Evolutionary conservation across 495 filamentous ascomycete genomes (phyloP).

Genomic region (Talaromyces borbonicus): DNA sequence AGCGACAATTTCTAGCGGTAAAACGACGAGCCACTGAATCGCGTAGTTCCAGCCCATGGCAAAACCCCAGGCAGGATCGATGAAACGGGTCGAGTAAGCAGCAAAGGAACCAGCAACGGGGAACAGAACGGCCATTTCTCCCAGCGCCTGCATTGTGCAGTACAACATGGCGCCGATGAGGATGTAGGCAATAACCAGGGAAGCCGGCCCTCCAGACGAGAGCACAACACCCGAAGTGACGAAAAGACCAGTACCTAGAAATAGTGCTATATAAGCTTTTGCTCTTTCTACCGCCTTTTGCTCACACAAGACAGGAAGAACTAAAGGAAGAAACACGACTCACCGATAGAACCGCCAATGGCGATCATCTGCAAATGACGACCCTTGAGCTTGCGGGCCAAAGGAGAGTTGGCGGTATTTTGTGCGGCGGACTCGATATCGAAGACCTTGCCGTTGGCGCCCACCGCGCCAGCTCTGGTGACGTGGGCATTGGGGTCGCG

Average conservation of each 20-base stretch:
- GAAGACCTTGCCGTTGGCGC: slow-evolving; percentile 54
- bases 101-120: slow-evolving; percentile 91
- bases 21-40: slow-evolving; percentile 80
- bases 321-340: slow-evolving; percentile 12
- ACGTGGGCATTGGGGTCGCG: slow-evolving; percentile 60
- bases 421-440: slow-evolving; percentile 66
- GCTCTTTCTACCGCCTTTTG: too few relatives aligned
- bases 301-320: too few relatives aligned
- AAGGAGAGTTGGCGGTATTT: slow-evolving; percentile 64
- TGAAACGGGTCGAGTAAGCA: slow-evolving; percentile 81
- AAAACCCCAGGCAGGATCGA: slow-evolving; percentile 95
- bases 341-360: slow-evolving; percentile 90
- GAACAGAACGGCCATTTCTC: slow-evolving; percentile 85
- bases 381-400: slow-evolving; percentile 68
- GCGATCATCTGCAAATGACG: slow-evolving; percentile 96
- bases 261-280: too few relatives aligned
- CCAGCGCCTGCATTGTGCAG: slow-evolving; percentile 83
- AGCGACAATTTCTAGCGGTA: slow-evolving; percentile 86
- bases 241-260: slow-evolving; percentile 79
- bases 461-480: slow-evolving; percentile 40
- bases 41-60: slow-evolving; percentile 99
- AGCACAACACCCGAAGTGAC: slow-evolving; percentile 78
- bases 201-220: slow-evolving; percentile 71
- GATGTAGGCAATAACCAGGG: slow-evolving; percentile 68
- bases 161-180: slow-evolving; percentile 86